These are phyloP conservation scores for Ganoderma lingzhi DNA, from an alignment of 1,284 basidiomycete species.

Conservation along the genomic window DNA sequence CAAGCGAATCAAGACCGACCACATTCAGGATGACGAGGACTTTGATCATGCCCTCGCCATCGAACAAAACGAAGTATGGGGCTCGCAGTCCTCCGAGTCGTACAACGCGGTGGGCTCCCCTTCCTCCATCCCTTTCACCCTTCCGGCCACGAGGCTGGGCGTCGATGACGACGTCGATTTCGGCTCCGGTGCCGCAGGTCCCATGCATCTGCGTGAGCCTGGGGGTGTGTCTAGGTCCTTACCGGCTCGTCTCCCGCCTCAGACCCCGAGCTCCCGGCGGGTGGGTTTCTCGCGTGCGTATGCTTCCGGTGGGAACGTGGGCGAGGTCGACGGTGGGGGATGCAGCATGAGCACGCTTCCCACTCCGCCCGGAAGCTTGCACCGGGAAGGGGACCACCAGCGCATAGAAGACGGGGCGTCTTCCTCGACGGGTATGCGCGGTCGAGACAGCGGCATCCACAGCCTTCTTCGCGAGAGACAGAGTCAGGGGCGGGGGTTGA, in stretches of 20 bases:
- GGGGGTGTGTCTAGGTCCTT: slow-evolving; percentile 11
- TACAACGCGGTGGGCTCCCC: slow-evolving; percentile 18
- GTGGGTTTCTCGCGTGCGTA: slow-evolving; percentile 15
- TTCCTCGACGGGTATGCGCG: slow-evolving; percentile 12
- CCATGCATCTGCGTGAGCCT: slow-evolving; percentile 7
- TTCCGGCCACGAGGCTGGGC: background rate
- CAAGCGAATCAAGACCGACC: too few species aligned
- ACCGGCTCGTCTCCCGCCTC: slow-evolving; percentile 22
- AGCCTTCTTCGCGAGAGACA: slow-evolving; percentile 15
- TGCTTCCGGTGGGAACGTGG: slow-evolving; percentile 26
- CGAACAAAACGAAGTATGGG: slow-evolving; percentile 23
- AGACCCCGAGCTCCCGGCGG: slow-evolving; percentile 26
- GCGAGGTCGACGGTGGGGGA: slow-evolving; percentile 10
- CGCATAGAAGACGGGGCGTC: background rate
- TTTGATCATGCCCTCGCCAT: background rate
- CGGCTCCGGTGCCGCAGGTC: slow-evolving; percentile 18
- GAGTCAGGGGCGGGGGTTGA: background rate
- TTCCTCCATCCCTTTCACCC: slow-evolving; percentile 8
- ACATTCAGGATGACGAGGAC: too few species aligned
- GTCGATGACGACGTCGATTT: slow-evolving; percentile 6
- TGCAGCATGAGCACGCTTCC: slow-evolving; percentile 22
- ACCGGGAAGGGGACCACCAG: slow-evolving; percentile 9
- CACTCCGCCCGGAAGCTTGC: slow-evolving; percentile 35
- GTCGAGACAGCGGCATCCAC: slow-evolving; percentile 13
- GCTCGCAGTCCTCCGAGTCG: slow-evolving; percentile 10